Base-by-base conservation (phyloP, 805 yeast species). In the Starmerella ratchasimensis region DNA sequence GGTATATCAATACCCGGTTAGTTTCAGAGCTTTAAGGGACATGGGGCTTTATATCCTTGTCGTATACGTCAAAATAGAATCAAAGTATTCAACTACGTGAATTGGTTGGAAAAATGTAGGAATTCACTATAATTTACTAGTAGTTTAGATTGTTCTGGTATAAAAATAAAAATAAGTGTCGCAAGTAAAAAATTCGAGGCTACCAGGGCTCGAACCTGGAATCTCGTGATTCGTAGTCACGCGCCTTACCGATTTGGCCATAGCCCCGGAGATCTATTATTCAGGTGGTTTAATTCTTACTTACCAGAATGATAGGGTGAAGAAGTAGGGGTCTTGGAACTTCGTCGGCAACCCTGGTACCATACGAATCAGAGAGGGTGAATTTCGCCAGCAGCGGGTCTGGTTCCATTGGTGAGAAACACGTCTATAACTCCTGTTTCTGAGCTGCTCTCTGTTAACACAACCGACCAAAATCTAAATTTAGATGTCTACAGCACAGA, bases 211-310 rank as follows among this genome's bases (percentile, higher is more conserved):
- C 44, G 46, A 43, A 43, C 47, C 48, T 45, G 48, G 48, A 45
- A 45, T 45, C 48, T 45, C 48, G 48, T 45, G 48, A 45, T 45
- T 45, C 48, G 48, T 45, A 45, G 48, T 45, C 48, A 45, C 48
- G 48, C 48, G 48, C 48, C 48, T 45, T 45, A 45, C 46, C 46
- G 46, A 45, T 45, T 45, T 44, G 48, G 48, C 48, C 48, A 44
- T 44, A 44, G 45, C 45, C 48, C 48, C 48, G 11, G 15, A 14
- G 25, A 17, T 33, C 30, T 22, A 4, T 7, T 29, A 30, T 6
- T 16, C 6, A 14, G 20, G 22, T 11, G 9, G 22, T 30, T 7
- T 7, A 11, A 10, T 18, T 20, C 18, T 30, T 19, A 20, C 6
- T 14, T 6, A 6, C 10, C 9, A 8, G 13, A 6, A 7, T 15